Evolutionary conservation across 768 basidiomycete genomes (phyloP), one percentile per base, ranked within the genome.

Genomic region (Sistotremastrum suecicum): DNA sequence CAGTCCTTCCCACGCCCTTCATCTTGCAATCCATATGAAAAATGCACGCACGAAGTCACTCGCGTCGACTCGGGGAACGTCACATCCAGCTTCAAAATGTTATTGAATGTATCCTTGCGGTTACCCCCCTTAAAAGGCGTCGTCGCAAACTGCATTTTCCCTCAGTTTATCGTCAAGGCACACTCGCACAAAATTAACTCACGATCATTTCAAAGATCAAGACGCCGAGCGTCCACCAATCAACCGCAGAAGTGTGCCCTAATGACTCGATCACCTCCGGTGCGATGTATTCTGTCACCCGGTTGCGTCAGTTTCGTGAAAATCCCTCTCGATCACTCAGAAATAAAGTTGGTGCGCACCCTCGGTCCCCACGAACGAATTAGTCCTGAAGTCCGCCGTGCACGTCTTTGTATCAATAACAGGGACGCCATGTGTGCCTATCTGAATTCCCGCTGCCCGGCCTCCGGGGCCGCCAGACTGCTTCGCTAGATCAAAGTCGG

Each of bases 221-320:
- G 57, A 98, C 97, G 36, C 95, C 95, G 42, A 97, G 69, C 33
- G 95, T 98, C 95, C 89, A 92, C 94, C 94, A 99, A 66, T 99
- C 95, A 43, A 99, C 95, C 9, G 94, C 92, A 50, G 90, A 90
- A 35, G 92, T 95, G 64, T 99, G 95, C 11, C 95, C 94, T 60
- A 85, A 77, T 41, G 88, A 89, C 55, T 86, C 85, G 60, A 99
- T 95, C 48, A 99, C 95, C 69, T 99, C 95, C 51, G 94, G 94
- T 37, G 94, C 91, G 60, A 99, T 98, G 71, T 99, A 99, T 67
- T 97, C 94, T 95, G 63, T 37, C 48, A 46, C 20, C 20, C 20
- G 20, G 20, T 20, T 20, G 20, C 50, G 56, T 50, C 56, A 56
- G 57, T 55, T 60, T 56, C 54, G 50, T 51, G 46, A 53, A 54